Conservation (phyloP, 306 rosid species). For the Senna siamea region DNA sequence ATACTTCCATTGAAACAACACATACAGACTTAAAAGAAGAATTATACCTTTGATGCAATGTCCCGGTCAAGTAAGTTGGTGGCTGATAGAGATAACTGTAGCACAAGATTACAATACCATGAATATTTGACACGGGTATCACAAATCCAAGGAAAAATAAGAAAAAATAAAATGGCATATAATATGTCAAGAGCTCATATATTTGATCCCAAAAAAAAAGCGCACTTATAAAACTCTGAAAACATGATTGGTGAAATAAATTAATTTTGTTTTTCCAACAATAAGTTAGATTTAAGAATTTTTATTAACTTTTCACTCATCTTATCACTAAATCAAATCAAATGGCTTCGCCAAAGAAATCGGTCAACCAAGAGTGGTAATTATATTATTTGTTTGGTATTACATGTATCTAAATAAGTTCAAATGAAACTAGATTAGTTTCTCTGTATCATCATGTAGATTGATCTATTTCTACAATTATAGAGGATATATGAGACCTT, state of each 20-base stretch:
- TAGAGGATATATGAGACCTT: neutral
- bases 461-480: too few species aligned
- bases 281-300: too few species aligned
- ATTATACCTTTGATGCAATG: slow-evolving; percentile 55
- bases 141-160: too few species aligned
- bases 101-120: slow-evolving; percentile 39
- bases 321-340: neutral
- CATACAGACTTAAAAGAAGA: neutral
- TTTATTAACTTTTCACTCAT: neutral
- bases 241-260: too few species aligned
- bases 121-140: slow-evolving; percentile 30
- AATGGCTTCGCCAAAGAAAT: neutral
- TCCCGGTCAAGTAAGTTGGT: slow-evolving; percentile 67
- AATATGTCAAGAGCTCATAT: neutral
- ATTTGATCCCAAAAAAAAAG: neutral
- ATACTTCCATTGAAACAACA: slow-evolving; percentile 9
- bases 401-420: too few species aligned
- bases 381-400: too few species aligned
- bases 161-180: too few species aligned
- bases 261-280: too few species aligned
- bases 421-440: too few species aligned
- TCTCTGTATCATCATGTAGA: too few species aligned
- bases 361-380: too few species aligned
- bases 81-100: slow-evolving; percentile 75
- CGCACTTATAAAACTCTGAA: neutral